Evolutionary conservation across 2,329 filamentous ascomycete genomes (phyloP).

Genomic region (Aspergillus unguis): DNA sequence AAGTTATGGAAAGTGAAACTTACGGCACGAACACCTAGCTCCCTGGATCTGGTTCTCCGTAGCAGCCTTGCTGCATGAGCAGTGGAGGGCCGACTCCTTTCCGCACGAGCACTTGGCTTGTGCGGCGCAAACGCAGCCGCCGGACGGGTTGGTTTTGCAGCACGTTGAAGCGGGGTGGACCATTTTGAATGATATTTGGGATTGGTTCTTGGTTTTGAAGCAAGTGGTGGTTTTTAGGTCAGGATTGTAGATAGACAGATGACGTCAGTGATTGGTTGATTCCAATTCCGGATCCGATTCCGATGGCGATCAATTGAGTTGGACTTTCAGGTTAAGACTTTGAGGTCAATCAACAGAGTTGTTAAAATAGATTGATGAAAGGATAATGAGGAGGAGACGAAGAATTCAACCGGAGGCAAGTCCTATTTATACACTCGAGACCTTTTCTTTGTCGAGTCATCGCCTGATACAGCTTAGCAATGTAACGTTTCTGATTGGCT

Average conservation of each 20-base stretch:
- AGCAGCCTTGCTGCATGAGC: conserved; percentile 73
- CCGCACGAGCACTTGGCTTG: conserved; percentile 80
- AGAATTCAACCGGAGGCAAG: not conserved
- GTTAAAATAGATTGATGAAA: too few species aligned
- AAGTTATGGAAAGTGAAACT: conserved; percentile 23
- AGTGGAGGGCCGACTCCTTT: conserved; percentile 79
- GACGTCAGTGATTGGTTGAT: conserved; percentile 5
- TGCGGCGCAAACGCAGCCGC: conserved; percentile 56
- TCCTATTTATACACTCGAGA: conserved; percentile 6
- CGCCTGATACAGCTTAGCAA: conserved; percentile 9
- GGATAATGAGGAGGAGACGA: not conserved
- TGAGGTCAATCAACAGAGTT: too few species aligned
- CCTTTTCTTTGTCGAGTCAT: conserved; percentile 1
- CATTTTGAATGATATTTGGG: conserved; percentile 35
- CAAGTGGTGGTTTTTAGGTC: too few species aligned
- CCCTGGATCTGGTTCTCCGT: conserved; percentile 72
- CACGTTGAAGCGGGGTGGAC: conserved; percentile 51
- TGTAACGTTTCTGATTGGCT: conserved; percentile 8
- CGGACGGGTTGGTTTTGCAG: conserved; percentile 55
- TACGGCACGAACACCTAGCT: conserved; percentile 77
- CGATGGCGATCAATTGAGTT: not conserved
- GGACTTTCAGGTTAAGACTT: too few species aligned
- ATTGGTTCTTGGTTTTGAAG: not conserved
- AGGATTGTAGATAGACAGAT: not conserved
- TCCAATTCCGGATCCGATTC: not conserved